Conservation (phyloP, 371 early-diverging fungal genomes). For the Actinomucor elegans region DNA sequence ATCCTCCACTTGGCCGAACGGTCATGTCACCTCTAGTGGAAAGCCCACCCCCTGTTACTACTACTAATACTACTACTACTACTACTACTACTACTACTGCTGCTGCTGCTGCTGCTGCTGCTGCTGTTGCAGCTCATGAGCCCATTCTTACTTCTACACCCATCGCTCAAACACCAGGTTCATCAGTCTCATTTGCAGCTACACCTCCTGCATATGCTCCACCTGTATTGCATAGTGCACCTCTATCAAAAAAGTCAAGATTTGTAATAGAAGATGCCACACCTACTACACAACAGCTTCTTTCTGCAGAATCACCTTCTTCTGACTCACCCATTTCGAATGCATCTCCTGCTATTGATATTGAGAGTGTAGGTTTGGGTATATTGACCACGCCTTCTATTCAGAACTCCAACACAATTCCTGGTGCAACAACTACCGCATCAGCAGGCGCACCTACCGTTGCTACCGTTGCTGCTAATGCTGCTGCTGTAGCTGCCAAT, state of each 20-base stretch:
- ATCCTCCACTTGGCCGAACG: not conserved
- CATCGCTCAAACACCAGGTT: not conserved
- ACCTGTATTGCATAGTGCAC: not conserved
- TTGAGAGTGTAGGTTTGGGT: conserved; percentile 10
- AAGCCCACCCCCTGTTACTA: conserved; percentile 1
- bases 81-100: not conserved
- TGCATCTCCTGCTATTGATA: conserved; percentile 1
- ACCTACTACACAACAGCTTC: not conserved
- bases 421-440: not conserved
- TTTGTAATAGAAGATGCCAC: conserved; percentile 22
- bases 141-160: not conserved
- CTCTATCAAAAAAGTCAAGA: conserved; percentile 20
- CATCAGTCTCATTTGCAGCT: too few relatives aligned
- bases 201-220: not conserved
- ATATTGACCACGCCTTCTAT: not conserved
- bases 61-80: too few relatives aligned
- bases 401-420: not conserved
- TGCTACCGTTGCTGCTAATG: not conserved
- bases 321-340: not conserved
- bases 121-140: not conserved
- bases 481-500: conserved; percentile 1
- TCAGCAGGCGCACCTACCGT: not conserved
- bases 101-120: too few relatives aligned
- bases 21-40: conserved; percentile 9
- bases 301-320: not conserved